A percentile compares a stretch with the other conserved stretches of the same genome.
phyloP scores from a whole-genome alignment of 352 stramenopile species.

The Globisporangium rhizosaccharum region DNA sequence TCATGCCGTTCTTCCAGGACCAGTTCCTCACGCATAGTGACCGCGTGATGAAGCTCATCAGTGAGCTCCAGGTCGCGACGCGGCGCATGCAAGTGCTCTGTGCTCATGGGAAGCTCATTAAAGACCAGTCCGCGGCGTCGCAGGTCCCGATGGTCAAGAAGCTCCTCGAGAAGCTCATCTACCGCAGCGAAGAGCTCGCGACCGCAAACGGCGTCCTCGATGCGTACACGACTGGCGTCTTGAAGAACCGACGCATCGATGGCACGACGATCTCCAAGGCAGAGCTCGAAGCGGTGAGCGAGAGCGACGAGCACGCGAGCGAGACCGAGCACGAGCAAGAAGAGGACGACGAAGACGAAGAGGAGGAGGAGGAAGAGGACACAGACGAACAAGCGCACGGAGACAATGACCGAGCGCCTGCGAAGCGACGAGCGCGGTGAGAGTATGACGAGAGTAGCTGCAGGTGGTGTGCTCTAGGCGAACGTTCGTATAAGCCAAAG shows the following conservation, averaged over 20 bases:
- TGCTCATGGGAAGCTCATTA: constrained; percentile 54
- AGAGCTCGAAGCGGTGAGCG: constrained; percentile 22
- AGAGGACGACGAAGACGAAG: constrained; percentile 14
- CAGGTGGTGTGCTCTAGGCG: too few relatives aligned
- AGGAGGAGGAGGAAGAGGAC: constrained; percentile 12
- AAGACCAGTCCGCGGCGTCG: constrained; percentile 38
- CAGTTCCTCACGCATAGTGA: constrained; percentile 45
- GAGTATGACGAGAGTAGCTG: too few relatives aligned
- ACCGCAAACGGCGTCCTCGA: constrained; percentile 48
- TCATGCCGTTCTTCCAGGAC: constrained; percentile 50
- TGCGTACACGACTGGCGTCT: constrained; percentile 51
- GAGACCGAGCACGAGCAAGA: constrained; percentile 21
- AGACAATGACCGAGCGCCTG: not conserved
- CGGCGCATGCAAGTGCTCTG: constrained; percentile 59
- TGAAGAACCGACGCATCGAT: constrained; percentile 68
- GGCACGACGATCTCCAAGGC: constrained; percentile 50
- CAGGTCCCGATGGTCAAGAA: constrained; percentile 68
- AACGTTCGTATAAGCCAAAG: too few relatives aligned
- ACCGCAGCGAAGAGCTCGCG: constrained; percentile 47
- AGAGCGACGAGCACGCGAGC: constrained; percentile 14
- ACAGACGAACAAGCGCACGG: not conserved
- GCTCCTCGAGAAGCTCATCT: constrained; percentile 55
- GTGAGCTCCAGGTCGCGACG: constrained; percentile 52
- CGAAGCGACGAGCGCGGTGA: constrained; percentile 10
- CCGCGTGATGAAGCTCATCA: constrained; percentile 45